phyloP scores from a whole-genome alignment of 2,329 filamentous ascomycete species.

The Trichocomaceae sp. region DNA sequence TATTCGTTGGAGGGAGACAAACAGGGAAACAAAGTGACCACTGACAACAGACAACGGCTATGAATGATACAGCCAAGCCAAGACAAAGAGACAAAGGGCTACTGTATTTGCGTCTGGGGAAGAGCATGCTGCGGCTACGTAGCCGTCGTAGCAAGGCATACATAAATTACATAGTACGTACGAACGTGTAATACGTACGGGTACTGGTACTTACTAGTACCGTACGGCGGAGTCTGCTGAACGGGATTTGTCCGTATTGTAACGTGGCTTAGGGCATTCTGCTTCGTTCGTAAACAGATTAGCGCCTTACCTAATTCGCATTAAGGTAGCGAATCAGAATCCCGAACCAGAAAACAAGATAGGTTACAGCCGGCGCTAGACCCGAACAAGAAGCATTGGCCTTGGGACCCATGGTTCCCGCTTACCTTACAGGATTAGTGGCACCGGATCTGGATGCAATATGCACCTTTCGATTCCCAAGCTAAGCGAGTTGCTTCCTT shows the following conservation, averaged over 20 bases:
- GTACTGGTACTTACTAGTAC: background rate
- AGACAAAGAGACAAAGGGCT: background rate
- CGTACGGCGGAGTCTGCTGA: constrained; percentile 1
- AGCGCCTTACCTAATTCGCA: background rate
- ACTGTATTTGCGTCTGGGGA: background rate
- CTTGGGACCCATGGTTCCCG: background rate
- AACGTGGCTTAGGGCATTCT: background rate
- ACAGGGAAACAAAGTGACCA: background rate
- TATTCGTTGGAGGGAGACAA: background rate
- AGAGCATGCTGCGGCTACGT: background rate
- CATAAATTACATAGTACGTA: background rate
- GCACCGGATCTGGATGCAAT: background rate
- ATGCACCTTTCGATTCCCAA: background rate
- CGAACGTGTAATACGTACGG: background rate
- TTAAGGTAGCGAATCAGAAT: background rate
- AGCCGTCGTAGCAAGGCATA: too few relatives aligned
- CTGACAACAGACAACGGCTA: too few relatives aligned
- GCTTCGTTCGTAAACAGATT: background rate
- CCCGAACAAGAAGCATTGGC: background rate
- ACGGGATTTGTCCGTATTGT: background rate
- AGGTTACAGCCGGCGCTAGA: background rate
- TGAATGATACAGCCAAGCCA: background rate
- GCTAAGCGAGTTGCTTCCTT: background rate
- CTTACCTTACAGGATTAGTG: constrained; percentile 2
- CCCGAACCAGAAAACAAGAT: background rate